A percentile compares a stretch with the other conserved stretches of the same genome.
These are phyloP conservation scores for Cicer arietinum DNA, from an alignment of 306 rosid genomes.

Conservation along the genomic window DNA sequence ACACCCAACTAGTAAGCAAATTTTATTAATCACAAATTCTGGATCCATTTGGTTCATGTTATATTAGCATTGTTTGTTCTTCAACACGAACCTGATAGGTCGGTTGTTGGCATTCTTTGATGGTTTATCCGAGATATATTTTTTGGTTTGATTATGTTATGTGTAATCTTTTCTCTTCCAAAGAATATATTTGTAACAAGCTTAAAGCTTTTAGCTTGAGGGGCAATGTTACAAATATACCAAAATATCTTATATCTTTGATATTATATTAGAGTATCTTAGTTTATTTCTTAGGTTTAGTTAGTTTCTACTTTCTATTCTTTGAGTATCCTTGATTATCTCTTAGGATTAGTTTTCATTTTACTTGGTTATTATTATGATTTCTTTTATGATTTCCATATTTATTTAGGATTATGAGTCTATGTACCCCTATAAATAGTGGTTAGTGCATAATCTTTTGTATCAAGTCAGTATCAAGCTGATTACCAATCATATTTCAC, in stretches of 20 bases:
- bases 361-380: slow-evolving; percentile 1
- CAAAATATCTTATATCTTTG: neutral
- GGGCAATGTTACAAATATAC: neutral
- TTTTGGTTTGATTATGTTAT: neutral
- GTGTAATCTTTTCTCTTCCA: neutral
- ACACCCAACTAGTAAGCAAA: slow-evolving; percentile 3
- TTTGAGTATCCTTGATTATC: neutral
- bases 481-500: slow-evolving; percentile 3
- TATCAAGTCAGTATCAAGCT: neutral
- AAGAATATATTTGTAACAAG: neutral
- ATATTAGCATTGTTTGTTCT: neutral
- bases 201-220: neutral
- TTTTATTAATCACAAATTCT: slow-evolving; percentile 15
- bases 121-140: neutral
- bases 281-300: neutral
- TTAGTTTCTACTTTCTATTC: neutral
- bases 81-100: neutral
- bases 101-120: neutral
- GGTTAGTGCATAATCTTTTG: neutral
- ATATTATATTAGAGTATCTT: neutral
- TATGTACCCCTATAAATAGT: neutral
- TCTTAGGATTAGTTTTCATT: neutral
- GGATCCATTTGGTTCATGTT: slow-evolving; percentile 5
- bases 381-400: neutral
- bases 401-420: neutral